These are phyloP conservation scores for Leccinum pachyderme DNA, from an alignment of 1,284 basidiomycete species.

Conservation along the genomic window DNA sequence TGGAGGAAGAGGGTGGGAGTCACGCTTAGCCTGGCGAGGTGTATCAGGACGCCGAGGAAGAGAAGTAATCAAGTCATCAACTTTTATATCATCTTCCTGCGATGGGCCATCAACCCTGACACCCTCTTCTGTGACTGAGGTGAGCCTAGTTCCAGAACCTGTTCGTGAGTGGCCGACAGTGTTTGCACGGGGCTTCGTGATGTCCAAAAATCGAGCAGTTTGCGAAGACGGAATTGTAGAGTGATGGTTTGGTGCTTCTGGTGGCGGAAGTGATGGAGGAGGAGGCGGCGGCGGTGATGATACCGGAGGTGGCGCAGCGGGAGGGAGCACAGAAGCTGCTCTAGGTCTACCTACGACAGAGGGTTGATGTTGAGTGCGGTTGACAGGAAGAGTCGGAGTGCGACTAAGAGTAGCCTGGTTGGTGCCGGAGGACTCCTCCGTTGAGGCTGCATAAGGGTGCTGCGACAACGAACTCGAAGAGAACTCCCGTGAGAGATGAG, in stretches of 20 bases:
- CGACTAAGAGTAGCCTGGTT: conserved; percentile 27
- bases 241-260: conserved; percentile 26
- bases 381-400: conserved; percentile 28
- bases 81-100: conserved; percentile 25
- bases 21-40: conserved; percentile 41
- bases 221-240: conserved; percentile 28
- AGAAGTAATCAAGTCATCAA: conserved; percentile 27
- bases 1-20: conserved; percentile 66
- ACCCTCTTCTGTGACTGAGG: conserved; percentile 60
- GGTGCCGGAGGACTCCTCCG: conserved; percentile 28
- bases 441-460: conserved; percentile 45
- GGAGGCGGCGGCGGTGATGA: conserved; percentile 57
- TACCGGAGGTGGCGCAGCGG: conserved; percentile 62
- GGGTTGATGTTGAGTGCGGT: conserved; percentile 30
- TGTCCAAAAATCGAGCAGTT: conserved; percentile 36
- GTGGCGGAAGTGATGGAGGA: conserved; percentile 63
- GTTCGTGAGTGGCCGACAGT: conserved; percentile 53
- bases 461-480: conserved; percentile 25
- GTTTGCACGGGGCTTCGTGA: conserved; percentile 44
- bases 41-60: conserved; percentile 36
- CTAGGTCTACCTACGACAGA: conserved; percentile 41
- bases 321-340: conserved; percentile 60
- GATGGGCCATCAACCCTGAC: conserved; percentile 37
- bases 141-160: conserved; percentile 56
- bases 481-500: conserved; percentile 37